These are phyloP conservation scores for Avena sativa DNA, from an alignment of 176 grass and related monocot species.

Conservation along the genomic window DNA sequence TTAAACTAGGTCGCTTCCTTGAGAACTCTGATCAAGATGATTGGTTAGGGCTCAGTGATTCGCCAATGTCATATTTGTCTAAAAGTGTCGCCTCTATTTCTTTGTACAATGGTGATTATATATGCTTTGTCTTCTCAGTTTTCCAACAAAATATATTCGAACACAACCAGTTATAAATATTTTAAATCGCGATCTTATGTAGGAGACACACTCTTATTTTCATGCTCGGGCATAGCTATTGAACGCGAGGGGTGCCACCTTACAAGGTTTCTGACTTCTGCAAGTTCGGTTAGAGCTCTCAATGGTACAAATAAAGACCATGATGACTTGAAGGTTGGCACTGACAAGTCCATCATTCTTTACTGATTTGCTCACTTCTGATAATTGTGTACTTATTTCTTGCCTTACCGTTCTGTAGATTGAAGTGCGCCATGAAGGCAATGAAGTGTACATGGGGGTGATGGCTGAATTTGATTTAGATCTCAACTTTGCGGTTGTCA, in stretches of 20 bases:
- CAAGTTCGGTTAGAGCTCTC: constrained; percentile 4
- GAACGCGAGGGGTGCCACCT: neutral
- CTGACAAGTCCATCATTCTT: neutral
- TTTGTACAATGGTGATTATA: neutral
- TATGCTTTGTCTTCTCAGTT: neutral
- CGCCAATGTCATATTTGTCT: neutral
- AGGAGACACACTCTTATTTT: constrained; percentile 10
- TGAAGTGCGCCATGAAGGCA: constrained; percentile 18
- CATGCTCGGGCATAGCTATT: constrained; percentile 30
- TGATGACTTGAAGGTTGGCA: constrained; percentile 21
- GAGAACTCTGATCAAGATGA: too few species aligned
- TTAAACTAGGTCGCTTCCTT: constrained; percentile 1
- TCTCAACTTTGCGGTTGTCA: constrained; percentile 17
- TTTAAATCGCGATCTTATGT: neutral
- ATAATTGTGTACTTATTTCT: neutral
- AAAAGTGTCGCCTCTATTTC: neutral
- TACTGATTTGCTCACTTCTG: neutral
- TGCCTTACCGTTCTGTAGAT: constrained; percentile 10
- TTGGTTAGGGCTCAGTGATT: neutral
- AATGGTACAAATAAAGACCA: neutral
- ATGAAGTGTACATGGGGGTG: neutral
- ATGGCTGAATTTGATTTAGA: constrained; percentile 11
- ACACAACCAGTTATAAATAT: neutral
- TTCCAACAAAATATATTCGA: neutral
- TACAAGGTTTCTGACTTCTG: constrained; percentile 33